phyloP scores from a whole-genome alignment of 228 moss, liverwort and hornwort genomes.

The Sphagnum fallax region DNA sequence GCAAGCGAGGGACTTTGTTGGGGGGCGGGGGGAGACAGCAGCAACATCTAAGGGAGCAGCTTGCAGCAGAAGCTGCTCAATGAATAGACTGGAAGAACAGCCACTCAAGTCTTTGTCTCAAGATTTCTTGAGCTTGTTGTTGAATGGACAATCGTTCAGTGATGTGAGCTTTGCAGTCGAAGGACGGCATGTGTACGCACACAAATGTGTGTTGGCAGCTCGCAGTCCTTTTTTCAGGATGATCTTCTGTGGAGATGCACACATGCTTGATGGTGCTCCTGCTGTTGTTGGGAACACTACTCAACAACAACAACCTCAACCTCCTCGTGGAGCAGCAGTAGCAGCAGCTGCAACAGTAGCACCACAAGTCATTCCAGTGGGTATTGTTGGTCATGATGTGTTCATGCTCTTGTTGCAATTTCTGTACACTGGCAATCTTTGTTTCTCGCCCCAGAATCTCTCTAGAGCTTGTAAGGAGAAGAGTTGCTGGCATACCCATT shows the following conservation, averaged over 20 bases:
- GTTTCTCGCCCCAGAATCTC: conserved; percentile 32
- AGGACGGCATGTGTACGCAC: conserved; percentile 48
- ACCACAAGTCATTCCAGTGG: conserved; percentile 49
- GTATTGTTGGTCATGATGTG: conserved; percentile 63
- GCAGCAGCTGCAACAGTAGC: conserved; percentile 2
- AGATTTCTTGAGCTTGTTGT: conserved; percentile 46
- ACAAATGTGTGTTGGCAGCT: conserved; percentile 54
- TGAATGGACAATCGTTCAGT: conserved; percentile 48
- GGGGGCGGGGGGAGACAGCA: too few species aligned
- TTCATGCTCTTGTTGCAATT: conserved; percentile 59
- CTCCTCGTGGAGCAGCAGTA: not conserved
- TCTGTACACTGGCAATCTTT: conserved; percentile 45
- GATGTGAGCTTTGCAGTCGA: conserved; percentile 57
- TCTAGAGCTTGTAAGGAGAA: conserved; percentile 48
- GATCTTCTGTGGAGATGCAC: conserved; percentile 61
- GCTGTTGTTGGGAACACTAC: too few species aligned
- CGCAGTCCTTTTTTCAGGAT: conserved; percentile 65
- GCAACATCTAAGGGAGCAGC: too few species aligned
- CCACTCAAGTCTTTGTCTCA: conserved; percentile 43
- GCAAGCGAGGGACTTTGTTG: too few species aligned
- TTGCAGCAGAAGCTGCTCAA: conserved; percentile 6
- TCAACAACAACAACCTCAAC: conserved; percentile 12
- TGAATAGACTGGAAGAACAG: conserved; percentile 7
- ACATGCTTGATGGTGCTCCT: conserved; percentile 17
- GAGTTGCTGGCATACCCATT: conserved; percentile 48